Evolutionary conservation across 495 filamentous ascomycete genomes (phyloP).

Genomic region (Tricharina praecox): DNA sequence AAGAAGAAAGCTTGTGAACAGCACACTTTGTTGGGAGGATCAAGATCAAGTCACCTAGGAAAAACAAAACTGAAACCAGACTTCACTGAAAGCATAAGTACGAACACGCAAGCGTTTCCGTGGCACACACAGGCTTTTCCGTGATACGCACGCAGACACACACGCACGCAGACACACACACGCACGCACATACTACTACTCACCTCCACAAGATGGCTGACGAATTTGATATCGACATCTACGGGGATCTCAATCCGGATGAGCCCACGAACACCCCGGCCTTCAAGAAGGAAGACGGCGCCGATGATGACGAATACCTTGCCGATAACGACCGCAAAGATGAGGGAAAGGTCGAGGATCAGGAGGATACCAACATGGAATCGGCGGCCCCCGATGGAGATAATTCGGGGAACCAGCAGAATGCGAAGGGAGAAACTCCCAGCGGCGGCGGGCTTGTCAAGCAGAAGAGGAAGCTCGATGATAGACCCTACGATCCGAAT

Average conservation of each 20-base stretch:
- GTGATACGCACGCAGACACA: constrained; percentile 24
- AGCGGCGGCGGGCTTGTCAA: constrained; percentile 28
- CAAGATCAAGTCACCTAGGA: constrained; percentile 22
- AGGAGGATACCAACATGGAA: constrained; percentile 29
- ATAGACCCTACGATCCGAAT: constrained; percentile 55
- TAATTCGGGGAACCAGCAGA: constrained; percentile 29
- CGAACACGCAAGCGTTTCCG: no score
- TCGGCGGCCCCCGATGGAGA: constrained; percentile 28
- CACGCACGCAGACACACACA: no score
- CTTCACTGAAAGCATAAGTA: constrained; percentile 27
- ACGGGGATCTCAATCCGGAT: constrained; percentile 53
- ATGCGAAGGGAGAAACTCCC: constrained; percentile 35
- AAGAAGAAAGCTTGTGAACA: constrained; percentile 20
- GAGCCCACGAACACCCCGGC: constrained; percentile 24
- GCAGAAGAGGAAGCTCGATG: constrained; percentile 42
- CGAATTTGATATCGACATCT: constrained; percentile 97
- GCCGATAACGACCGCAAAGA: constrained; percentile 27
- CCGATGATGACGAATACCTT: constrained; percentile 24
- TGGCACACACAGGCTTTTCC: no score
- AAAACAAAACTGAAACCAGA: constrained; percentile 23
- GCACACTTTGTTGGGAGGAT: constrained; percentile 16
- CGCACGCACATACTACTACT: no score
- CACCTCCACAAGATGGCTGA: constrained; percentile 70
- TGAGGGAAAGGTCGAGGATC: constrained; percentile 33
- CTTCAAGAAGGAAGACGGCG: constrained; percentile 23